A percentile compares a stretch with the other conserved stretches of the same genome.
Conservation (phyloP, 176 grass and related monocot genomes). For the Cocos nucifera region DNA sequence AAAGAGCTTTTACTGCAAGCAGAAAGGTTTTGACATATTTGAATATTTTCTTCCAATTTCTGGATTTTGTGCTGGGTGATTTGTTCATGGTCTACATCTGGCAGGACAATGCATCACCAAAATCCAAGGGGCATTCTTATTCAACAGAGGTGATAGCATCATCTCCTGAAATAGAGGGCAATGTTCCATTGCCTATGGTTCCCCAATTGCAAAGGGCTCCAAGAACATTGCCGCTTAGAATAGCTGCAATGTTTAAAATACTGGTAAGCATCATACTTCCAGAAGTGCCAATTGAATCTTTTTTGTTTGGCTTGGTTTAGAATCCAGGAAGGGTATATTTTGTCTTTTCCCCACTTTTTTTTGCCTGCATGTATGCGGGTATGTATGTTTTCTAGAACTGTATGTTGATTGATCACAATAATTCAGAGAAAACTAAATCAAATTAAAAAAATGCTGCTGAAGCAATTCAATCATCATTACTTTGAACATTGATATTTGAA, state of each 20-base stretch:
- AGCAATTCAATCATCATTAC: no score
- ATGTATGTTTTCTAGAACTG: no score
- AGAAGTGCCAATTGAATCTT: no score
- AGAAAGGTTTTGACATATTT: constrained; percentile 46
- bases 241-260: constrained; percentile 86
- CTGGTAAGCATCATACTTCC: constrained; percentile 39
- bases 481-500: no score
- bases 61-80: background rate
- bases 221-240: constrained; percentile 55
- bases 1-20: constrained; percentile 68
- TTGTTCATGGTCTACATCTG: constrained; percentile 2
- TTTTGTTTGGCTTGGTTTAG: no score
- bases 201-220: constrained; percentile 48
- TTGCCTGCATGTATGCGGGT: no score
- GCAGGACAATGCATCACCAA: constrained; percentile 56
- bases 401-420: no score
- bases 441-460: no score
- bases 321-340: no score
- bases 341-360: no score
- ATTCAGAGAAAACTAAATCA: no score
- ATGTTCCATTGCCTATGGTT: constrained; percentile 26
- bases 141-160: constrained; percentile 54
- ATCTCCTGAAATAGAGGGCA: constrained; percentile 35
- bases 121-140: constrained; percentile 58
- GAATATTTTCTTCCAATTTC: constrained; percentile 7